Evolutionary conservation across 306 rosid species (phyloP).

Genomic region (Luffa aegyptiaca): DNA sequence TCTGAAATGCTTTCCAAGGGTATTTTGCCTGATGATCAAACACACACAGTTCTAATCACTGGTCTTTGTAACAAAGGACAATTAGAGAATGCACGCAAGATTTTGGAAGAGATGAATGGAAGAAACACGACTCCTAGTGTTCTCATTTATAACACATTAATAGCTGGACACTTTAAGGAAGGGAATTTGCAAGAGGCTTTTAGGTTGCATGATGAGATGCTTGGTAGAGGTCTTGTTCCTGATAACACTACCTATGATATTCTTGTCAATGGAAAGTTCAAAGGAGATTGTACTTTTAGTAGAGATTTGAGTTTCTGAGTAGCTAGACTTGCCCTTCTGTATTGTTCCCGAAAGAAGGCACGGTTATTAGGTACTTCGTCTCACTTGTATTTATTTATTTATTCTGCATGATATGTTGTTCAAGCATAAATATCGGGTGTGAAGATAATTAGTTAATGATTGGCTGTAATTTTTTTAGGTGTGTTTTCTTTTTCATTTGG

Average conservation of each 20-base stretch:
- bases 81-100: slow-evolving; percentile 47
- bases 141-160: slow-evolving; percentile 52
- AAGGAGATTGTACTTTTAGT: background rate
- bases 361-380: background rate
- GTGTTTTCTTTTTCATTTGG: background rate
- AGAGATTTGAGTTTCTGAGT: slow-evolving; percentile 5
- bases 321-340: background rate
- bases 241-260: slow-evolving; percentile 50
- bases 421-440: background rate
- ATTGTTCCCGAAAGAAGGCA: background rate
- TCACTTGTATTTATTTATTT: background rate
- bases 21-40: slow-evolving; percentile 42
- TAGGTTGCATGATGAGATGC: slow-evolving; percentile 80
- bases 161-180: slow-evolving; percentile 55
- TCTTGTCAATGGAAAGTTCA: slow-evolving; percentile 43
- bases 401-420: background rate
- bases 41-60: slow-evolving; percentile 37
- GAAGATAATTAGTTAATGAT: background rate
- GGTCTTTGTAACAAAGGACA: slow-evolving; percentile 57
- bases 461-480: background rate
- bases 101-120: slow-evolving; percentile 46
- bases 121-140: slow-evolving; percentile 35
- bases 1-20: slow-evolving; percentile 67
- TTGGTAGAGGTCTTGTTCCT: slow-evolving; percentile 61
- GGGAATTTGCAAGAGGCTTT: slow-evolving; percentile 66